Base-by-base conservation (phyloP, 805 yeast genomes). In the Kluyveromyces dobzhanskii region DNA sequence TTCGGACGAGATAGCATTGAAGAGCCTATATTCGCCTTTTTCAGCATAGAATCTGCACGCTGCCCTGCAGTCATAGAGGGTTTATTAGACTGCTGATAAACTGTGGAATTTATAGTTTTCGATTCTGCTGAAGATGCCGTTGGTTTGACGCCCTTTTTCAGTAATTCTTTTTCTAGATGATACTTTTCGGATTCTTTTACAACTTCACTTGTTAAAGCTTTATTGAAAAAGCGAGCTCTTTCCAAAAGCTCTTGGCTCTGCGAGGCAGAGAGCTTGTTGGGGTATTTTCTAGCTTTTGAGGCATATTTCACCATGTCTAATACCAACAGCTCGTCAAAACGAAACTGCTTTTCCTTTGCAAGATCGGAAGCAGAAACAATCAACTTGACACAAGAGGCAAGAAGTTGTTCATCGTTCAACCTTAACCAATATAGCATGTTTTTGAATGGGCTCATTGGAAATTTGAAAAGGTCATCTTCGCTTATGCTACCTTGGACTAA, bases 361-460 rank as follows among this genome's bases (percentile, higher is more conserved):
- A 83, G 58, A 47, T 78, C 83, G 33, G 86, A 66, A 0, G 85
- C 76, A 31, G 73, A 70, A 37, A 78, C 71, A 4, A 84, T 81
- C 34, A 86, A 64, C 17, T 71, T 69, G 4, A 85, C 88, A 66
- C 95, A 85, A 1, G 85, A 73, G 18, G 61, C 65, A 16, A 61
- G 44, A 33, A 90, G 65, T 2, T 86, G 82, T 5, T 74, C 66
- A 58, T 88, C 97, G 43, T 90, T 85, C 34, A 90, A 65, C 43
- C 92, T 70, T 21, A 90, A 66, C 94, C 97, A 84, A 29, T 77
- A 79, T 25, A 85, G 69, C 67, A 85, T 78, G 38, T 77, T 67
- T 11, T 70, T 70, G 43, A 88, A 75, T 0, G 92, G 75, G n/a
- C 66, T 62, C 54, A 83, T 67, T 25, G 83, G 70, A 18, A 69